Evolutionary conservation across 352 stramenopile genomes (phyloP), one percentile per base, ranked within the genome.

Genomic region (Phytophthora parvispora): DNA sequence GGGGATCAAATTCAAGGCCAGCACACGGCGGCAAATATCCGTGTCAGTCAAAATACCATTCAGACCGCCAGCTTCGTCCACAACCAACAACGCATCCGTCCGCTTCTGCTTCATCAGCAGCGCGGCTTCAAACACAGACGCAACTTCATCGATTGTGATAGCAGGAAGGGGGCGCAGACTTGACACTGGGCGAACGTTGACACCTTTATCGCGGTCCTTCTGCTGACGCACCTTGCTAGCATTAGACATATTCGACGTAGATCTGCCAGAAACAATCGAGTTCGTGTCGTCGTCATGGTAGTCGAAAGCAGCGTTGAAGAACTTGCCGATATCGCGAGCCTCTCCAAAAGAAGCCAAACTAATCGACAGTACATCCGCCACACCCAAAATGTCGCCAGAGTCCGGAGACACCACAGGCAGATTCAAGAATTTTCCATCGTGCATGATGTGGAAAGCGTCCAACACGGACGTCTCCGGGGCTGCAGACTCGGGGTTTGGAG

Each of bases 401-500:
- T 83, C 67, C 8, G 74, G 72, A 42, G 84, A 85, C 71, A 99
- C 96, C 3, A 99, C 97, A 6, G 98, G 98, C 31, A 99, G 69
- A 57, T 99, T 99, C 24, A 99, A 77, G 72, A 99, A 99, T 47
- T 96, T 97, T 25, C 98, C 97, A 54, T 99, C 97, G 61, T 99
- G 97, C 97, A 99, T 99, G 51, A 98, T 98, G 75, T 99, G 97
- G 69, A 99, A 94, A 0, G 97, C 98, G 64, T 99, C 97, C 12
- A 99, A 69, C 12, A 99, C 92, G 0, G 96, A 98, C 7, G 97
- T 99, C 32, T 99, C 93, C 10, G 95, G 93, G 6, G 81, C 77
- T 13, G 98, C 97, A 4, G 91, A 93, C 67, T 99, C 98, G 6
- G 98, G 98, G 58, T 99, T 97, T 2, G 90, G 86, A 4, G 98